Conservation (phyloP, 306 rosid species). For the Dicorynia guianensis region DNA sequence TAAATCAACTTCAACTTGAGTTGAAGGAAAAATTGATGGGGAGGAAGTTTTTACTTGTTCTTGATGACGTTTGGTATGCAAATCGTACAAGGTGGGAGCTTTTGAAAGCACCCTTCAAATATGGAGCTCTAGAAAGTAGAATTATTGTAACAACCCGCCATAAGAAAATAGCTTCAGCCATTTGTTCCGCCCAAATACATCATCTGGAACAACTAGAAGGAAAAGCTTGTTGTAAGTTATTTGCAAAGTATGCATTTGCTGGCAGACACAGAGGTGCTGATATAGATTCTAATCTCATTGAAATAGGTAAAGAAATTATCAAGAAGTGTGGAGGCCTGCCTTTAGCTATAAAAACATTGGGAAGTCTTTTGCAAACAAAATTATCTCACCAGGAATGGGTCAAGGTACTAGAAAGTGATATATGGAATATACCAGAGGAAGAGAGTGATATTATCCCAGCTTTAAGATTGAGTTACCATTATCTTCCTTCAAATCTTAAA, state of each 20-base stretch:
- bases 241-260: too few species aligned
- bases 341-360: neutral
- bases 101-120: neutral
- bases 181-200: neutral
- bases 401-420: too few species aligned
- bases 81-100: neutral
- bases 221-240: too few species aligned
- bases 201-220: too few species aligned
- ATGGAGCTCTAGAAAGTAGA: neutral
- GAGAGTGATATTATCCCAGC: too few species aligned
- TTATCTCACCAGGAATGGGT: too few species aligned
- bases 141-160: neutral
- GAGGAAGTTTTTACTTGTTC: neutral
- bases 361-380: neutral
- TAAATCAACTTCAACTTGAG: conserved; percentile 2
- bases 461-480: too few species aligned
- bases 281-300: too few species aligned
- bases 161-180: neutral
- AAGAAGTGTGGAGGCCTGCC: neutral
- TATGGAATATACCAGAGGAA: too few species aligned
- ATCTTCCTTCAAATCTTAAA: too few species aligned
- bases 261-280: too few species aligned
- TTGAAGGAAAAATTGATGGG: neutral
- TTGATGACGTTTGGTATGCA: neutral
- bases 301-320: too few species aligned